Base-by-base conservation (phyloP, 1,284 basidiomycete species). In the Marasmius sp. region DNA sequence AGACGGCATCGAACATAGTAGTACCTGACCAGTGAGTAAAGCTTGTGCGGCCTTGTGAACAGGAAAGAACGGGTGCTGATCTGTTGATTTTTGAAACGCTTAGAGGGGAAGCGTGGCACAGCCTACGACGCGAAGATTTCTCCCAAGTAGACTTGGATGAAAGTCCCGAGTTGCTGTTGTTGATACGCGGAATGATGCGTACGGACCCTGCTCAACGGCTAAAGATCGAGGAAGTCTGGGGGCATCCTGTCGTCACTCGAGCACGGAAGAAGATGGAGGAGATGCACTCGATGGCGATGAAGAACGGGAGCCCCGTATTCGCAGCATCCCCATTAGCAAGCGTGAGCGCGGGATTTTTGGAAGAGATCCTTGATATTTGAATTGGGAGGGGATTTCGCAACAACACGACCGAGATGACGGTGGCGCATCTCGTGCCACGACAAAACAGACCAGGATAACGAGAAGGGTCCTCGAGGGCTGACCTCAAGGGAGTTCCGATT, bases 21-120 rank as follows among this genome's bases (percentile, higher is more conserved):
- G 92, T 99, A 41, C 97, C 97, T 71, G 95, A 97, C 77, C 96
- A 87, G 97, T 98, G 69, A 82, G 92, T 86, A n/a, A n/a, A n/a
- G 48, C 66, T 36, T 60, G 55, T 62, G 58, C 66, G 58, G 16
- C 45, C 45, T 58, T 54, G 47, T 45, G 59, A 43, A 53, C 58
- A 58, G 59, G 68, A 27, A 27, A 27, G 49, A 64, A 58, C 65
- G 38, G 53, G 55, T 68, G 64, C 71, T 77, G 68, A 75, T 67
- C 59, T 67, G 27, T 27, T 27, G 27, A 27, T 27, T 27, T 62
- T 63, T 60, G 59, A 64, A 67, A 64, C 60, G 47, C 66, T 60
- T 64, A 93, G 91, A 77, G 91, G 92, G 37, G 94, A 94, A 66
- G 85, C 92, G 1, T 99, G 97, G 97, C 95, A 97, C 70, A 89